Percentiles rank a stretch among this genome's conserved stretches.
phyloP scores from a whole-genome alignment of 768 basidiomycete species.

The Hygrocybe coccinea region DNA sequence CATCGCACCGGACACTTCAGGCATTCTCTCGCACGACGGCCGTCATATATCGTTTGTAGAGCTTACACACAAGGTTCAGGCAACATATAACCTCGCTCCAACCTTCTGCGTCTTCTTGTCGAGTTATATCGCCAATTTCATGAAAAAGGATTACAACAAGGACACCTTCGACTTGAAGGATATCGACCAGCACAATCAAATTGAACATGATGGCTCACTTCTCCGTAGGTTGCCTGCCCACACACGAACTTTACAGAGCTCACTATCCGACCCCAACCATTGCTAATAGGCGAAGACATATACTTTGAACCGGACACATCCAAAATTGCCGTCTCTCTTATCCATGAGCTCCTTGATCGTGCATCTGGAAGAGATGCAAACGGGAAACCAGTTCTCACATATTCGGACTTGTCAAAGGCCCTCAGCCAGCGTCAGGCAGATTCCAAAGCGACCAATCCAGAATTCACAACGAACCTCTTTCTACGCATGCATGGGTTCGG shows the following conservation, averaged over 20 bases:
- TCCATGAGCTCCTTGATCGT: conserved; percentile 38
- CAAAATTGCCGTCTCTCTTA: conserved; percentile 28
- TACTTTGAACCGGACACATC: conserved; percentile 36
- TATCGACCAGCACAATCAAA: conserved; percentile 45
- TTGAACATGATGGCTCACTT: conserved; percentile 40
- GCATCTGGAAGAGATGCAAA: conserved; percentile 38
- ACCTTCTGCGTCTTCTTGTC: conserved; percentile 43
- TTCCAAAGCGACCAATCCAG: conserved; percentile 35
- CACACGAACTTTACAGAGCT: not conserved
- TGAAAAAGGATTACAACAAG: conserved; percentile 33
- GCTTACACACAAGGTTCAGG: conserved; percentile 22
- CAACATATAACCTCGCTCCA: conserved; percentile 46
- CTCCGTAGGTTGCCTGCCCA: conserved; percentile 22
- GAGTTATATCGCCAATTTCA: conserved; percentile 34
- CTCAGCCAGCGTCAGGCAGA: conserved; percentile 42
- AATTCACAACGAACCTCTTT: conserved; percentile 7
- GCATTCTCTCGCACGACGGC: conserved; percentile 31
- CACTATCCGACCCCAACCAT: not conserved
- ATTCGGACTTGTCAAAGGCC: conserved; percentile 39
- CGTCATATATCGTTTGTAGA: conserved; percentile 38
- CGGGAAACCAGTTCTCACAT: conserved; percentile 32
- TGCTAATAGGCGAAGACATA: conserved; percentile 48
- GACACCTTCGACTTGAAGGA: conserved; percentile 44
- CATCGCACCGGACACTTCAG: no score
- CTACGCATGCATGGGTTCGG: not conserved